Conservation (phyloP, 164 flowering plant genomes). For the Sextonia rubra region DNA sequence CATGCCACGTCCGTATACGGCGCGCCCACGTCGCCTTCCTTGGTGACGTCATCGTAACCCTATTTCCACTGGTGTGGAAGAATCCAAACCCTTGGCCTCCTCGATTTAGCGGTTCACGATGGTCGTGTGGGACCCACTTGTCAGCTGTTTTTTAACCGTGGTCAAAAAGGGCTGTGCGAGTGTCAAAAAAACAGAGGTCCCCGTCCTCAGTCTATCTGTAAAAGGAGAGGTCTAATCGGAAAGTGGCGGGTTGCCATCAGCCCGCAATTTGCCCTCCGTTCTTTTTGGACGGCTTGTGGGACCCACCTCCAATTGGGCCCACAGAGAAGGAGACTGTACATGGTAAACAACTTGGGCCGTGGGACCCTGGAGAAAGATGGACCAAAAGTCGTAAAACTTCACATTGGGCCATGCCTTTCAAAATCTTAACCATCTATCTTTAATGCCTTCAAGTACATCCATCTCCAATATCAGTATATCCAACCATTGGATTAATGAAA, state of each 20-base stretch:
- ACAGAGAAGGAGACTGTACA: neutral
- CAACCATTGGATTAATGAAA: too few relatives aligned
- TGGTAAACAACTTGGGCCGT: too few relatives aligned
- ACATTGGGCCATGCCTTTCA: too few relatives aligned
- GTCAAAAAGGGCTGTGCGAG: neutral
- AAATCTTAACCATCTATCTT: too few relatives aligned
- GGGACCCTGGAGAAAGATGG: too few relatives aligned
- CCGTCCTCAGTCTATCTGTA: neutral
- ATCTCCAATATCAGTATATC: too few relatives aligned
- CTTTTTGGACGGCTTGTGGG: constrained; percentile 26
- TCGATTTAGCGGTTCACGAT: neutral
- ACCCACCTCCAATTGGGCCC: neutral
- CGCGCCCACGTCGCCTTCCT: constrained; percentile 28
- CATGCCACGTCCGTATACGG: constrained; percentile 29
- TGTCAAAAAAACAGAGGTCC: neutral
- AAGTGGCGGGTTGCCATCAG: constrained; percentile 6
- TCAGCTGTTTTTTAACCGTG: neutral
- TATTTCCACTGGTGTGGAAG: neutral
- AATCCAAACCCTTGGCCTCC: constrained; percentile 14
- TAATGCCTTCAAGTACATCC: too few relatives aligned
- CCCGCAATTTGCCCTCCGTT: constrained; percentile 12
- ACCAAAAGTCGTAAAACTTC: too few relatives aligned
- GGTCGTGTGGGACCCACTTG: neutral
- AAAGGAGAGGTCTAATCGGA: constrained; percentile 4
- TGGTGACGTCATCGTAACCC: constrained; percentile 23